phyloP scores from a whole-genome alignment of 805 yeast species.

The Wickerhamiella cacticola region DNA sequence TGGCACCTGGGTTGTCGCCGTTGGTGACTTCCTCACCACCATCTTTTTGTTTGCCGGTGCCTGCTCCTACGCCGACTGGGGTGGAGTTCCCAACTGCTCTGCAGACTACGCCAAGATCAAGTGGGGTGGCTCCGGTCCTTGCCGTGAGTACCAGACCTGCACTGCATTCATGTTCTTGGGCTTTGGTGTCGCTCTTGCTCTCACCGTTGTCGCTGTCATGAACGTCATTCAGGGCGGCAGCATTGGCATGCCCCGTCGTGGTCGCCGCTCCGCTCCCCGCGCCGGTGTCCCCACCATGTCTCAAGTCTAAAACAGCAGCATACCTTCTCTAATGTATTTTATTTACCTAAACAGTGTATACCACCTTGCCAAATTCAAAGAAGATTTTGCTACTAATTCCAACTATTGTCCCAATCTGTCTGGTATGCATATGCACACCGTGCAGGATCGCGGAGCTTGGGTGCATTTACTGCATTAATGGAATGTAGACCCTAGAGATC shows the following conservation, averaged over 20 bases:
- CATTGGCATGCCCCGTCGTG: conserved; percentile 41
- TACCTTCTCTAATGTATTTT: conserved; percentile 12
- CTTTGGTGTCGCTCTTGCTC: conserved; percentile 59
- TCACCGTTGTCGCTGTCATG: conserved; percentile 40
- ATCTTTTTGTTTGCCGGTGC: conserved; percentile 93
- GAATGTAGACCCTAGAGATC: neutral
- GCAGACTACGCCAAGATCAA: conserved; percentile 9
- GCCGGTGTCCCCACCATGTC: conserved; percentile 86
- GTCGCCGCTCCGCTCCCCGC: conserved; percentile 42
- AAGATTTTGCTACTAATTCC: no score
- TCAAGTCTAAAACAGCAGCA: conserved; percentile 46
- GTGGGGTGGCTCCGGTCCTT: conserved; percentile 68
- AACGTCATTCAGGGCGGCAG: conserved; percentile 45
- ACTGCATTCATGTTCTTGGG: conserved; percentile 75
- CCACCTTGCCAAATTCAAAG: neutral
- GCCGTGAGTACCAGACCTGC: conserved; percentile 91
- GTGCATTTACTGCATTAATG: neutral
- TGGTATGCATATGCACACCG: neutral
- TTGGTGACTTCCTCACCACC: conserved; percentile 73
- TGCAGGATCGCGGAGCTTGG: neutral
- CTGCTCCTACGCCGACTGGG: conserved; percentile 76
- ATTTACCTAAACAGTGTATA: conserved; percentile 5
- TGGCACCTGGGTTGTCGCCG: conserved; percentile 68
- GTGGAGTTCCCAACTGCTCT: conserved; percentile 35
- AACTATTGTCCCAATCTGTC: neutral